phyloP scores from a whole-genome alignment of 2,329 filamentous ascomycete species.

The Verticillium tricorpus region DNA sequence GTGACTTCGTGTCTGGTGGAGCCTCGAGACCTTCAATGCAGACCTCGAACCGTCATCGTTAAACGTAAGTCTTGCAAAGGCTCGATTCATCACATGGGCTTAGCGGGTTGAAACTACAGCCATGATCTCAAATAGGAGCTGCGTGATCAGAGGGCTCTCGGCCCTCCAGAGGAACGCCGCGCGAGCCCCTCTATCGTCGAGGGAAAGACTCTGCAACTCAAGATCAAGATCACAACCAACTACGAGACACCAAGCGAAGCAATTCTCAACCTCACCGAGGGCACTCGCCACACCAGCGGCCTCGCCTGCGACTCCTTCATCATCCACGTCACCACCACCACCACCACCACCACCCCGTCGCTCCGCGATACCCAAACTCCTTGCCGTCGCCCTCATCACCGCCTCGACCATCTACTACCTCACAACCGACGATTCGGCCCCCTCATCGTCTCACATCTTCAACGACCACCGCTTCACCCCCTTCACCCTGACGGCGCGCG shows the following conservation, averaged over 20 bases:
- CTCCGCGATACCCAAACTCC: slow-evolving; percentile 12
- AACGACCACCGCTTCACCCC: slow-evolving; percentile 59
- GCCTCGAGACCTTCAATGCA: no score
- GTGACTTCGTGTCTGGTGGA: no score
- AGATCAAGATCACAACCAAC: background rate
- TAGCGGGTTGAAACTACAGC: no score
- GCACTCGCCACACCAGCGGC: background rate
- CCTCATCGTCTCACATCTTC: slow-evolving; percentile 26
- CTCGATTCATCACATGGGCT: no score
- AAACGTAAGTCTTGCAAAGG: no score
- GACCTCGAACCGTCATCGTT: no score
- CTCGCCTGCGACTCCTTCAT: background rate
- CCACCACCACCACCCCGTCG: background rate
- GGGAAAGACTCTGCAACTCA: background rate
- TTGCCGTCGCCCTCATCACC: slow-evolving; percentile 6
- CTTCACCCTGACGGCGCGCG: slow-evolving; percentile 59
- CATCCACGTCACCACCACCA: background rate
- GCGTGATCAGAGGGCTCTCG: background rate
- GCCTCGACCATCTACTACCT: slow-evolving; percentile 7
- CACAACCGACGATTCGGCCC: slow-evolving; percentile 13
- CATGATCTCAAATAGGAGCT: background rate
- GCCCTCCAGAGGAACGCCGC: background rate
- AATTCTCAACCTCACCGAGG: background rate
- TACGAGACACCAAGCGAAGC: background rate
- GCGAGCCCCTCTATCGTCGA: background rate